Percentiles rank a stretch among this genome's conserved stretches.
These are phyloP conservation scores for Clohesyomyces aquaticus DNA, from an alignment of 495 filamentous ascomycete species.

Conservation along the genomic window DNA sequence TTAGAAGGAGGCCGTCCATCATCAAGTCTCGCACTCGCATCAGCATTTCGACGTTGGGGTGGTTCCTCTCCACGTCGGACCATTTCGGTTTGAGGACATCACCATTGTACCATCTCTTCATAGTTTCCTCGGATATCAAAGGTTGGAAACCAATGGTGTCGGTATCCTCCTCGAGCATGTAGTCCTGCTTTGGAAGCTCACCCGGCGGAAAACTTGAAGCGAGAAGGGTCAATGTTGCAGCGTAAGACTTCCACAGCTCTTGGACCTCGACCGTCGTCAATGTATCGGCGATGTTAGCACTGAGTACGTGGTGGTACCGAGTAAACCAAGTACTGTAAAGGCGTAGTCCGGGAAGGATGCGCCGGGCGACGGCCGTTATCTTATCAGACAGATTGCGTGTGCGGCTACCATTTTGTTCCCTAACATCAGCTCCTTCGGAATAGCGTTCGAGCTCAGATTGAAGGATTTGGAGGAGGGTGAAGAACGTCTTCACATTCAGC, in stretches of 20 bases:
- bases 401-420: conserved; percentile 42
- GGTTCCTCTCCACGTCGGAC: conserved; percentile 61
- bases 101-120: conserved; percentile 54
- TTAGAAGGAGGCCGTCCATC: conserved; percentile 59
- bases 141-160: conserved; percentile 76
- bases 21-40: conserved; percentile 70
- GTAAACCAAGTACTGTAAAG: conserved; percentile 76
- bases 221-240: conserved; percentile 66
- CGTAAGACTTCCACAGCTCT: conserved; percentile 74
- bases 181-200: conserved; percentile 59
- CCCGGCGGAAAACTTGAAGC: conserved; percentile 62
- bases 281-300: conserved; percentile 58
- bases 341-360: conserved; percentile 69
- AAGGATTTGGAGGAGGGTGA: conserved; percentile 74
- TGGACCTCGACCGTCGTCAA: conserved; percentile 62
- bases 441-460: conserved; percentile 66
- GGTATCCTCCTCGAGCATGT: conserved; percentile 77
- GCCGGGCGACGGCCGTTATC: conserved; percentile 64
- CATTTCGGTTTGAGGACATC: conserved; percentile 58
- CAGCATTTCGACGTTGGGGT: conserved; percentile 72
- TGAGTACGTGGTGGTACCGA: conserved; percentile 54
- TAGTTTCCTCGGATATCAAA: conserved; percentile 57
- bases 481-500: conserved; percentile 81
- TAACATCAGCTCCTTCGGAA: conserved; percentile 51
- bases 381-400: conserved; percentile 54